Base-by-base conservation (phyloP, 768 basidiomycete species). In the Artomyces pyxidatus region DNA sequence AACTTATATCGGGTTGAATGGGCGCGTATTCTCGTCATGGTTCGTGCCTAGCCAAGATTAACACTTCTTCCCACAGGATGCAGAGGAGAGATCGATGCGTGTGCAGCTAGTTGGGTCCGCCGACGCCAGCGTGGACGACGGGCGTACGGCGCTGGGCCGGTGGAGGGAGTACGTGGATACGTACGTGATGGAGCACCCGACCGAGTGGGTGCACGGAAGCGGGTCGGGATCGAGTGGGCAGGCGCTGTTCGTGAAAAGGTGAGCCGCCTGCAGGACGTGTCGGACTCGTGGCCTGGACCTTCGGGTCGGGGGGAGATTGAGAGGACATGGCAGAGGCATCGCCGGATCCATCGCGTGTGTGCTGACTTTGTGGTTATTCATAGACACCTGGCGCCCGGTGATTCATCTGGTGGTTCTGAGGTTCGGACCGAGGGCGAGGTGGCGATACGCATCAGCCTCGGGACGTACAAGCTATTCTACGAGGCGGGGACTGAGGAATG, bases 1-100 rank as follows among this genome's bases (percentile, higher is more conserved):
- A 80, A 86, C 67, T 63, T 88, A 54, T 88, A 88, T 63, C 77
- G 81, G 49, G 63, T 91, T 16, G 80, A 88, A 72, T 90, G 86
- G 87, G 88, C 88, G 62, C 56, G 78, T 70, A 59, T 53, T 19
- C 28, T 12, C 26, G 39, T n/a, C 27, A 54, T 47, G 23, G 32
- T 22, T 41, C 23, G 43, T 53, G 46, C 58, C 25, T 45, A 45
- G 37, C 42, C 48, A n/a, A 28, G 26, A 48, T 8, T 6, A 9
- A 12, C 8, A 42, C 27, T 16, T 21, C 37, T 52, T 57, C 54
- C 58, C 10, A 49, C 64, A 88, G 87, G 76, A 78, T 47, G 66
- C 68, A 23, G 74, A 75, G 49, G 57, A 66, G 54, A 79, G 75
- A 65, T 71, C 63, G 48, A 75, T 89, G 66, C 70, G 68, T 46